Evolutionary conservation across 2,329 filamentous ascomycete species (phyloP).

Genomic region (Aspergillus ibericus): DNA sequence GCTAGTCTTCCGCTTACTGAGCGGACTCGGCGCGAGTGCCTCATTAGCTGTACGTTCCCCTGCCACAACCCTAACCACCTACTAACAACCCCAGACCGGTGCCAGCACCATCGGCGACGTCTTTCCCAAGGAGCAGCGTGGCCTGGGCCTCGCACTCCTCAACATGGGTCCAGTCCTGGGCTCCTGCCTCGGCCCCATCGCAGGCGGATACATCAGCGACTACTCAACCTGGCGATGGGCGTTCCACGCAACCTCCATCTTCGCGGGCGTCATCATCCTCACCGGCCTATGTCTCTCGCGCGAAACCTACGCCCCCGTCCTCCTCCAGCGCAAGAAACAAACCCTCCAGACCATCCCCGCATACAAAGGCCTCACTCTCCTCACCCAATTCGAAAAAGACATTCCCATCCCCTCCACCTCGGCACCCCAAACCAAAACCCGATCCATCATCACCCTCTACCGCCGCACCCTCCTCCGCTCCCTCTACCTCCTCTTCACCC

Average conservation of each 20-base stretch:
- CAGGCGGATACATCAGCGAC: slow-evolving; percentile 61
- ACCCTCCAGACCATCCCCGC: neutral
- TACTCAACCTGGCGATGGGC: slow-evolving; percentile 20
- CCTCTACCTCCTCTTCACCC: slow-evolving; percentile 53
- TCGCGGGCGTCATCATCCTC: slow-evolving; percentile 58
- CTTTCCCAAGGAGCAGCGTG: slow-evolving; percentile 4
- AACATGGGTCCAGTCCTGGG: neutral
- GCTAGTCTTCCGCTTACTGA: slow-evolving; percentile 5
- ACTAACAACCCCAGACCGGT: neutral
- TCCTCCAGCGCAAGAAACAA: slow-evolving; percentile 58
- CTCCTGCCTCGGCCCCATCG: slow-evolving; percentile 55
- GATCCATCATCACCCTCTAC: slow-evolving; percentile 31
- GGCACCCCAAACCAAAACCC: neutral
- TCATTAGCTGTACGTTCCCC: slow-evolving; percentile 1
- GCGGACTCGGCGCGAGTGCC: slow-evolving; percentile 6
- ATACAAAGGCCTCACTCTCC: neutral
- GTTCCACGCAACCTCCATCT: slow-evolving; percentile 59
- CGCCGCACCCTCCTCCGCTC: slow-evolving; percentile 51
- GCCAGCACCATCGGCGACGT: slow-evolving; percentile 5
- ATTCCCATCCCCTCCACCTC: slow-evolving; percentile 14
- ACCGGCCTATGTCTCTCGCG: slow-evolving; percentile 58
- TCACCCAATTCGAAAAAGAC: slow-evolving; percentile 28
- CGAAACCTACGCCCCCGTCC: slow-evolving; percentile 63
- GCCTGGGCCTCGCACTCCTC: slow-evolving; percentile 2
- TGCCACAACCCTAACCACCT: neutral